Evolutionary conservation across 176 grass and related monocot species (phyloP).

Genomic region (Musa acuminata): DNA sequence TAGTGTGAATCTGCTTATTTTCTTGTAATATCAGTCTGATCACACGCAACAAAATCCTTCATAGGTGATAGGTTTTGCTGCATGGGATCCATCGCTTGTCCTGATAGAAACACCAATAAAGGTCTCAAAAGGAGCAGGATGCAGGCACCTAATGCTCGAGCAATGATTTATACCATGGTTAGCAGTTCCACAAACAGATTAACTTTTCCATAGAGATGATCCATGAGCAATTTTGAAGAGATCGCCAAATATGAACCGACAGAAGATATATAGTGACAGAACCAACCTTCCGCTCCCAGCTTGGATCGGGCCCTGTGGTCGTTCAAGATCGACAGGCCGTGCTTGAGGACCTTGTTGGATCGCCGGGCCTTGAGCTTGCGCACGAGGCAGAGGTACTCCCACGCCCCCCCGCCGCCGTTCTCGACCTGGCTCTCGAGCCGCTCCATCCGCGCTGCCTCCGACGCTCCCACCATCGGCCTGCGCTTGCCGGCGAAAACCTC

Average conservation of each 20-base stretch:
- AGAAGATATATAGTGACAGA: not conserved
- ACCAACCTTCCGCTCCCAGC: conserved; percentile 62
- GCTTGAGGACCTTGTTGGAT: conserved; percentile 57
- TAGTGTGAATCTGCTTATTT: too few relatives aligned
- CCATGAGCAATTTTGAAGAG: not conserved
- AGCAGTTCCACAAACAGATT: too few relatives aligned
- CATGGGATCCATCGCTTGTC: too few relatives aligned
- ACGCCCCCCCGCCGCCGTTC: conserved; percentile 80
- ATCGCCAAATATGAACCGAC: not conserved
- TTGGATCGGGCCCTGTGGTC: conserved; percentile 63
- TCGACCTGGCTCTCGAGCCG: conserved; percentile 77
- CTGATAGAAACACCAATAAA: too few relatives aligned
- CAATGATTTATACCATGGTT: too few relatives aligned
- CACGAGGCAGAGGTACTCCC: conserved; percentile 92
- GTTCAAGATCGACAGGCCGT: conserved; percentile 78
- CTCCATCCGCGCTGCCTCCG: conserved; percentile 49
- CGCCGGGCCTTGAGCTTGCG: conserved; percentile 75
- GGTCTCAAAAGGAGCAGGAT: too few relatives aligned
- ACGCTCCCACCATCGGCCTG: conserved; percentile 36
- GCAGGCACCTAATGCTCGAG: too few relatives aligned
- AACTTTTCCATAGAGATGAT: not conserved
- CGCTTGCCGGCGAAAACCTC: not conserved
- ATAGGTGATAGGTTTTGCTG: too few relatives aligned
- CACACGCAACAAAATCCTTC: too few relatives aligned
- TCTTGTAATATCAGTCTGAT: too few relatives aligned